A percentile compares a stretch with the other conserved stretches of the same genome.
Conservation (phyloP, 208 protist species). For the Borovskyia barvae region DNA sequence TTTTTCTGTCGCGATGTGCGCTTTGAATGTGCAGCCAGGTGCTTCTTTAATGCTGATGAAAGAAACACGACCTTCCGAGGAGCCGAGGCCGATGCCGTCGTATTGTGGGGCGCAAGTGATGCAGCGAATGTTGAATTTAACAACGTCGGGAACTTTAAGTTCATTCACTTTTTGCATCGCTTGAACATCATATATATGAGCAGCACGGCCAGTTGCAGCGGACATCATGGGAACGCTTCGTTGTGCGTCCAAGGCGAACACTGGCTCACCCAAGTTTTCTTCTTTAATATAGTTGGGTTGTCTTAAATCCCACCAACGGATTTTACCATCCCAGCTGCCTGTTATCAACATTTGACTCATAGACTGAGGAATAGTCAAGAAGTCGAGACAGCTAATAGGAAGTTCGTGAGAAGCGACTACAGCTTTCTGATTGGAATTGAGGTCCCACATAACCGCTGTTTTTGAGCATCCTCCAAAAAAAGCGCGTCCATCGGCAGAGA, state of each 20-base stretch:
- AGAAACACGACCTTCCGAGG: constrained; percentile 71
- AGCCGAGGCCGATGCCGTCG: constrained; percentile 64
- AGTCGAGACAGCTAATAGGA: constrained; percentile 71
- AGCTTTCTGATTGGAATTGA: constrained; percentile 57
- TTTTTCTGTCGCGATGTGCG: constrained; percentile 44
- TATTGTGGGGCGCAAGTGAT: constrained; percentile 61
- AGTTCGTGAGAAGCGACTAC: constrained; percentile 82
- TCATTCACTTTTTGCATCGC: constrained; percentile 55
- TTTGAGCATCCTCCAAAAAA: constrained; percentile 82
- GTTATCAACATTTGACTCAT: constrained; percentile 69
- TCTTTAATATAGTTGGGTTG: constrained; percentile 61
- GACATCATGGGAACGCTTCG: constrained; percentile 57
- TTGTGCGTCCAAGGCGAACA: constrained; percentile 75
- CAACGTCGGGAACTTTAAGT: constrained; percentile 39
- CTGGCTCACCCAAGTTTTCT: constrained; percentile 65
- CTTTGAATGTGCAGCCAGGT: constrained; percentile 65
- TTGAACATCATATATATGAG: constrained; percentile 66
- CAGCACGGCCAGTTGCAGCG: constrained; percentile 56
- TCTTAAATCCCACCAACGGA: constrained; percentile 85
- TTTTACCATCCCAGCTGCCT: constrained; percentile 82
- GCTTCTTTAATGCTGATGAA: constrained; percentile 44
- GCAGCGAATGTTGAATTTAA: constrained; percentile 72
- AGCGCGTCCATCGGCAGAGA: constrained; percentile 65
- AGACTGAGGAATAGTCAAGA: constrained; percentile 36
- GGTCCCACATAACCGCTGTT: constrained; percentile 77